phyloP scores from a whole-genome alignment of 73 alveolate genomes.

The Paramecium sexaurelia region DNA sequence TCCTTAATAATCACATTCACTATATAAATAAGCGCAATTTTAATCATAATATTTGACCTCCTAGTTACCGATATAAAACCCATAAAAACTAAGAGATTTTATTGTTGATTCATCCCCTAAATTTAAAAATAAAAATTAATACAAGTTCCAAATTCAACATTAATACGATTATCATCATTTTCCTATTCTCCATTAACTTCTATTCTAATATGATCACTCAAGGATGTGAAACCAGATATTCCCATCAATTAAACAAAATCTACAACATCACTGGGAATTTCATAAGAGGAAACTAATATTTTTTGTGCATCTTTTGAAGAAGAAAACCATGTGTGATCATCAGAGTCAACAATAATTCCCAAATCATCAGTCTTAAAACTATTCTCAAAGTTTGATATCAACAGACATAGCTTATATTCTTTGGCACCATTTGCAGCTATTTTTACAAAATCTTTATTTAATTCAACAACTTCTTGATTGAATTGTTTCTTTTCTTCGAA shows the following conservation, averaged over 20 bases:
- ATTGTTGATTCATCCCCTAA: slow-evolving; percentile 47
- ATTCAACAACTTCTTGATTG: neutral
- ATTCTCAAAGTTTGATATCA: slow-evolving; percentile 25
- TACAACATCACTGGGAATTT: slow-evolving; percentile 30
- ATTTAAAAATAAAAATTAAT: neutral
- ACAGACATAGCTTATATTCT: neutral
- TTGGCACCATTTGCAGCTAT: neutral
- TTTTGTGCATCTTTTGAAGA: neutral
- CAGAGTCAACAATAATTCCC: slow-evolving; percentile 2
- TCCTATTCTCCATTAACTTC: slow-evolving; percentile 8
- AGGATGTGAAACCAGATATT: neutral
- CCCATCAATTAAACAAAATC: slow-evolving; percentile 26
- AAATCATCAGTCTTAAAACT: neutral
- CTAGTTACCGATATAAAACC: neutral
- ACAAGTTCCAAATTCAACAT: slow-evolving; percentile 52
- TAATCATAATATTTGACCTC: slow-evolving; percentile 27
- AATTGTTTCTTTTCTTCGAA: slow-evolving; percentile 22
- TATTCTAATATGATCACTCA: neutral
- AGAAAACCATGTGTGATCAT: slow-evolving; percentile 28
- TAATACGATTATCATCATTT: neutral
- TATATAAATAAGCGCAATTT: slow-evolving; percentile 43
- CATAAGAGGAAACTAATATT: neutral
- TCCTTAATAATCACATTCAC: slow-evolving; percentile 48
- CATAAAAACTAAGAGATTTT: neutral
- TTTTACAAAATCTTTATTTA: neutral